phyloP scores from a whole-genome alignment of 2,329 filamentous ascomycete genomes.

The Lithohypha guttulata region DNA sequence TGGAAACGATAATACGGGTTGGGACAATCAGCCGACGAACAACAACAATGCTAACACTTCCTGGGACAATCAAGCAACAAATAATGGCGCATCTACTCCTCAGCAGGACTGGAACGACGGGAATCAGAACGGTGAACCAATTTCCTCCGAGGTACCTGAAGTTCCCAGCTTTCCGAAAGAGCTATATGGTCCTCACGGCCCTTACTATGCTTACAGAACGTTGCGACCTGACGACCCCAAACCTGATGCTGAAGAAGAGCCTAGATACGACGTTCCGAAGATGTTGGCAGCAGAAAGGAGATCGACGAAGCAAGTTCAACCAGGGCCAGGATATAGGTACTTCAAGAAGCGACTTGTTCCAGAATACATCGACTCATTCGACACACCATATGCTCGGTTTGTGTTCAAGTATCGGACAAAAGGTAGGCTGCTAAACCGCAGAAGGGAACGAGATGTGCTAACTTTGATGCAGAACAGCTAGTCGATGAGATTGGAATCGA shows the following conservation, averaged over 20 bases:
- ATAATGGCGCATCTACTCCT: conserved; percentile 1
- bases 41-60: conserved; percentile 9
- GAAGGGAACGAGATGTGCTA: neutral
- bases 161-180: neutral
- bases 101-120: conserved; percentile 8
- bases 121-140: neutral
- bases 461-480: conserved; percentile 13
- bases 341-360: conserved; percentile 24
- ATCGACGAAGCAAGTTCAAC: conserved; percentile 25
- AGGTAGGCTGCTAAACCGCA: neutral
- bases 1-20: neutral
- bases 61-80: neutral
- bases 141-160: neutral
- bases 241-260: conserved; percentile 19
- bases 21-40: conserved; percentile 3
- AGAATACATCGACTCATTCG: conserved; percentile 24
- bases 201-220: conserved; percentile 13
- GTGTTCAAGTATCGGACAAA: conserved; percentile 26
- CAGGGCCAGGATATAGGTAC: conserved; percentile 23
- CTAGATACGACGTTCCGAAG: conserved; percentile 20
- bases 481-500: conserved; percentile 17
- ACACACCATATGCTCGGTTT: conserved; percentile 26
- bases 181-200: conserved; percentile 20
- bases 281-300: conserved; percentile 12
- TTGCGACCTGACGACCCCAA: conserved; percentile 1